phyloP scores from a whole-genome alignment of 352 stramenopile species.

The Phytophthora pinifolia region DNA sequence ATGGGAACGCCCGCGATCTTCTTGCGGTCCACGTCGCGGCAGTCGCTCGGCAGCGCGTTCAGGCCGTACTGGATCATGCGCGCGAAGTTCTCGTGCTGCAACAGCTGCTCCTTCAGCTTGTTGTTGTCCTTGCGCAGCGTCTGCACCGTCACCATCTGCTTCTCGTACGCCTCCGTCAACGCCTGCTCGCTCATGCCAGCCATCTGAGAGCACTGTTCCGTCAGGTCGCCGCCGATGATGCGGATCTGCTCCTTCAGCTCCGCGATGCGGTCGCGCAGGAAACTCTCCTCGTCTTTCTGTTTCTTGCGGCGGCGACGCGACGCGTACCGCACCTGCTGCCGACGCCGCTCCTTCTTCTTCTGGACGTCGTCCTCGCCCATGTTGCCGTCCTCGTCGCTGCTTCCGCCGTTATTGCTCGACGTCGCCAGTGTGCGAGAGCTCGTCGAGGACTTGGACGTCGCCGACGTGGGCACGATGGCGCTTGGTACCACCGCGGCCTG shows the following conservation, averaged over 20 bases:
- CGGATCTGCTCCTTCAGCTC: constrained; percentile 86
- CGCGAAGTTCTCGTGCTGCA: constrained; percentile 85
- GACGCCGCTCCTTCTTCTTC: constrained; percentile 83
- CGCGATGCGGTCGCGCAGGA: constrained; percentile 75
- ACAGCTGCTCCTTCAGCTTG: constrained; percentile 77
- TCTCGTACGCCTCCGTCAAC: constrained; percentile 77
- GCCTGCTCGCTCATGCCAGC: constrained; percentile 80
- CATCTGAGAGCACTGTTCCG: constrained; percentile 81
- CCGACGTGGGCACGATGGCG: constrained; percentile 42
- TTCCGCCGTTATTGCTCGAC: constrained; percentile 48
- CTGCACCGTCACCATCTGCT: constrained; percentile 82
- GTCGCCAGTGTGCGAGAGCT: constrained; percentile 48
- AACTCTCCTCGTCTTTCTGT: constrained; percentile 84
- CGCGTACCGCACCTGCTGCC: constrained; percentile 77
- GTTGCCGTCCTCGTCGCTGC: constrained; percentile 53
- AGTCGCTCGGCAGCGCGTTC: constrained; percentile 76
- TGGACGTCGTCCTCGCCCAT: constrained; percentile 54
- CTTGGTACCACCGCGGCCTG: constrained; percentile 27
- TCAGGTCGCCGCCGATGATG: constrained; percentile 77
- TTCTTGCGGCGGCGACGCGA: constrained; percentile 81
- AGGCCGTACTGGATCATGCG: constrained; percentile 85
- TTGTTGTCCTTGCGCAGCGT: constrained; percentile 84
- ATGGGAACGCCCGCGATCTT: constrained; percentile 70
- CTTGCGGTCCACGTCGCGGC: constrained; percentile 75
- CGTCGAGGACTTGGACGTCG: constrained; percentile 25